Conservation (phyloP, 106 monocot species). For the Platanthera zijinensis region DNA sequence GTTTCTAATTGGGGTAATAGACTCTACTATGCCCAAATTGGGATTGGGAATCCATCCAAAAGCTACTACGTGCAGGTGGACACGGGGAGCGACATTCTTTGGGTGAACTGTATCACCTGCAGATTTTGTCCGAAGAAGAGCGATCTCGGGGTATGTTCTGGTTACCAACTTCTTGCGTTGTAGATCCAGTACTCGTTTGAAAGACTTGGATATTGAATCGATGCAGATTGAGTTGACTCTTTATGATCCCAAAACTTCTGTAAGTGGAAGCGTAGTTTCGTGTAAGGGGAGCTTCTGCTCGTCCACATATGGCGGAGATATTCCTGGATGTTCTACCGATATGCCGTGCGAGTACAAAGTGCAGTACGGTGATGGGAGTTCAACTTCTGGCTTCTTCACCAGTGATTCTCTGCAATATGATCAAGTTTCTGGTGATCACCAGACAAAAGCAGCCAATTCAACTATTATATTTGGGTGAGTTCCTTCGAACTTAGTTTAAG, state of each 20-base stretch:
- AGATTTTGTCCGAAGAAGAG: slow-evolving; percentile 15
- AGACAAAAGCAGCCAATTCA: slow-evolving; percentile 48
- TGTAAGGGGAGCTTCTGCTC: slow-evolving; percentile 61
- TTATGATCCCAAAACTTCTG: slow-evolving; percentile 61
- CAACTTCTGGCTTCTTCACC: slow-evolving; percentile 56
- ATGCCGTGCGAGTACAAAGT: slow-evolving; percentile 60
- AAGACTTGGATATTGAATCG: background rate
- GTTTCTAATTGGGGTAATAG: slow-evolving; percentile 5
- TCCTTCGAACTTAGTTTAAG: background rate
- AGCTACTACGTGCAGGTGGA: slow-evolving; percentile 23
- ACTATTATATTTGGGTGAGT: slow-evolving; percentile 79
- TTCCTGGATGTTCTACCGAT: slow-evolving; percentile 30
- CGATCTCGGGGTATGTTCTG: slow-evolving; percentile 14
- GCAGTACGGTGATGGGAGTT: slow-evolving; percentile 85
- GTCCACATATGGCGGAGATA: slow-evolving; percentile 23
- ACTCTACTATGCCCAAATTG: slow-evolving; percentile 22
- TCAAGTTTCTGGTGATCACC: slow-evolving; percentile 53
- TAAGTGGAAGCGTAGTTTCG: slow-evolving; percentile 32
- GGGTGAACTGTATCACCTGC: slow-evolving; percentile 20
- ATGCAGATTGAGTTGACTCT: slow-evolving; percentile 60
- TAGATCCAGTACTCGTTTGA: background rate
- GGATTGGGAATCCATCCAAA: slow-evolving; percentile 16
- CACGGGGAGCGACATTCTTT: slow-evolving; percentile 19
- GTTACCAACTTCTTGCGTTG: background rate
- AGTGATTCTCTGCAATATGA: slow-evolving; percentile 53